phyloP scores from a whole-genome alignment of 805 yeast species.

The Yamadazyma tumulicola region DNA sequence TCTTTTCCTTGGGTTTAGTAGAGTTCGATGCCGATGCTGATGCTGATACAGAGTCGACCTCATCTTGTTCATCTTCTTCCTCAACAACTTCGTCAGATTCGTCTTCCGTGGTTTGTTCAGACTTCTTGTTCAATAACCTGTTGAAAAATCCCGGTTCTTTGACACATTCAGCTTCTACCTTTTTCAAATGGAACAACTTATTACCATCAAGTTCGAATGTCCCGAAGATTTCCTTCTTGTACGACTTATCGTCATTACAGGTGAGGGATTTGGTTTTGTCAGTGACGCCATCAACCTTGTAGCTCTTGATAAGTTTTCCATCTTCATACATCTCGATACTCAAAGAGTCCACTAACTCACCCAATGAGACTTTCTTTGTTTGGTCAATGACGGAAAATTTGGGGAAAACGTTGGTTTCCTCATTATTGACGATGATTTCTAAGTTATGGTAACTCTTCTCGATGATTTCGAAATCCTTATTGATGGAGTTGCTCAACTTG shows the following conservation, averaged over 20 bases:
- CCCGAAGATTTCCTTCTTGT: constrained; percentile 28
- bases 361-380: constrained; percentile 33
- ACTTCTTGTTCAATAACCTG: constrained; percentile 24
- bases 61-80: constrained; percentile 14
- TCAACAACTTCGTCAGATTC: constrained; percentile 12
- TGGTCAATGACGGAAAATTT: constrained; percentile 41
- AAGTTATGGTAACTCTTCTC: constrained; percentile 56
- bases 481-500: constrained; percentile 56
- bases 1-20: constrained; percentile 21
- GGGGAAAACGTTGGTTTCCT: constrained; percentile 38
- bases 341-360: constrained; percentile 26
- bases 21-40: constrained; percentile 13
- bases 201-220: constrained; percentile 45
- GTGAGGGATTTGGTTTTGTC: constrained; percentile 30
- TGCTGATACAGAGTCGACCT: constrained; percentile 18
- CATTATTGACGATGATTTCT: constrained; percentile 29
- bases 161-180: constrained; percentile 45
- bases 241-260: constrained; percentile 33
- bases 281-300: constrained; percentile 20
- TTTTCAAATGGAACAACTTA: constrained; percentile 46
- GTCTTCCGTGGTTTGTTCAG: constrained; percentile 11
- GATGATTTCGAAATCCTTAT: constrained; percentile 49
- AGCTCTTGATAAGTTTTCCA: constrained; percentile 30
- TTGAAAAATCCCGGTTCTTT: constrained; percentile 21
- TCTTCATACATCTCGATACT: constrained; percentile 36